Percentiles rank a stretch among this genome's conserved stretches.
Conservation (phyloP, 1,284 basidiomycete genomes). For the Moesziomyces parantarcticus region DNA sequence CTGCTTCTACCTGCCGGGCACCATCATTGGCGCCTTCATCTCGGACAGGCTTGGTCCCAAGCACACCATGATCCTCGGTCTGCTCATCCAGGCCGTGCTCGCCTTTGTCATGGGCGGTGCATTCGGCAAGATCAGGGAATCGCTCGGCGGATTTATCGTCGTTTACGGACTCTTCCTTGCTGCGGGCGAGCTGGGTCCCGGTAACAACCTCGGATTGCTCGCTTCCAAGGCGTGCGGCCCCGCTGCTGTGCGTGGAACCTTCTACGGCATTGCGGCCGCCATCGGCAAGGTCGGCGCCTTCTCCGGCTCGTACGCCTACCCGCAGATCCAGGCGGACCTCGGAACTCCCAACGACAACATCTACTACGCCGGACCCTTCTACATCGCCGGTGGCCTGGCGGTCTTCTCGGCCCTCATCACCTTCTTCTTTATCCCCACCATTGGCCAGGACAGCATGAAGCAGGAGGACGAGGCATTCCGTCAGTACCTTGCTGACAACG, state of each 20-base stretch:
- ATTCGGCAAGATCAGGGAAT: conserved; percentile 45
- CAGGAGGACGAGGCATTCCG: conserved; percentile 77
- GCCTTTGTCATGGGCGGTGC: conserved; percentile 72
- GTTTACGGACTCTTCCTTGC: conserved; percentile 90
- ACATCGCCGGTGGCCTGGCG: conserved; percentile 74
- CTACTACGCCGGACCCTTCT: conserved; percentile 64
- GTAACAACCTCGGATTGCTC: conserved; percentile 62
- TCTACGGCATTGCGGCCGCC: conserved; percentile 74
- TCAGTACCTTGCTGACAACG: conserved; percentile 51
- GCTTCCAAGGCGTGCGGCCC: conserved; percentile 56
- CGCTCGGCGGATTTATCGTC: conserved; percentile 72
- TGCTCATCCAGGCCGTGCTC: conserved; percentile 59
- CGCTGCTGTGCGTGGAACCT: conserved; percentile 54
- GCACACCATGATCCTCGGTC: conserved; percentile 58
- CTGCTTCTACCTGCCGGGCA: conserved; percentile 73
- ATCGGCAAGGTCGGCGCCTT: conserved; percentile 77
- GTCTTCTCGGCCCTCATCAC: conserved; percentile 80
- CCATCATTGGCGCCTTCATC: conserved; percentile 80
- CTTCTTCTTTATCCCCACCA: conserved; percentile 79
- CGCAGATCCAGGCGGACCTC: conserved; percentile 47
- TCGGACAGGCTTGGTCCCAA: conserved; percentile 70
- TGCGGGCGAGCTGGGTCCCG: conserved; percentile 79
- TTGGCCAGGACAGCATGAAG: conserved; percentile 81
- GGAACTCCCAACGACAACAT: conserved; percentile 20
- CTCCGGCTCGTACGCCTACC: conserved; percentile 57